Evolutionary conservation across 371 early-diverging fungal species (phyloP), one percentile per base, ranked within the genome.

Genomic region (Mucor mucedo): DNA sequence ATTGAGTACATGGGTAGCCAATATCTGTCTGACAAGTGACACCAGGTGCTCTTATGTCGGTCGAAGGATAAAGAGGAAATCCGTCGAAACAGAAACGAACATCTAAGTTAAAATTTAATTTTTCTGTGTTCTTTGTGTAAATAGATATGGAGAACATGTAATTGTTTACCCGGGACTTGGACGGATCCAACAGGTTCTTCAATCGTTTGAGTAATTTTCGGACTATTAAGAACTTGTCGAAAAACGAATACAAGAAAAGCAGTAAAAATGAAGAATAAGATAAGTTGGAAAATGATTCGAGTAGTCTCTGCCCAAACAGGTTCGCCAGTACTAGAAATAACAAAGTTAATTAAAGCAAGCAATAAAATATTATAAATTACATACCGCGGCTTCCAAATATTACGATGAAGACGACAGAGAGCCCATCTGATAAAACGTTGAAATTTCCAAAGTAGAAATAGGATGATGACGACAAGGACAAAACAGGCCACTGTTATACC

Each of bases 1-100:
- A 81, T 16, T 14, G 28, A 16, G 71, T 53, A 49, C 82, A 81
- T 0, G 68, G 52, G 30, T 63, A 70, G 27, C 82, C 82, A 39
- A 52, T 72, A 16, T 81, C 72, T 3, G 82, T 81, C 47, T 69
- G 66, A 48, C 82, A 81, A 11, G 65, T 42, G 14, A 81, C 64
- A 29, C 70, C 75, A 29, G 73, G 70, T 10, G 73, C 54, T 32
- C 76, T 53, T n/a, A 10, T 4, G 35, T 62, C 66, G 1, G 27
- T 30, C 14, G 41, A 33, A 44, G 60, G 27, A 32, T 73, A 59
- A 0, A 29, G 47, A 2, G 73, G 65, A 45, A 62, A 81, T 4
- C 82, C 82, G 61, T 81, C 82, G 56, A 76, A 81, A 53, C 82
- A 73, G 66, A 81, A 81, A 35, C 82, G 72, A 27, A 81, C 60